These are phyloP conservation scores for Phytophthora ohioensis DNA, from an alignment of 352 stramenopile species.

Conservation along the genomic window DNA sequence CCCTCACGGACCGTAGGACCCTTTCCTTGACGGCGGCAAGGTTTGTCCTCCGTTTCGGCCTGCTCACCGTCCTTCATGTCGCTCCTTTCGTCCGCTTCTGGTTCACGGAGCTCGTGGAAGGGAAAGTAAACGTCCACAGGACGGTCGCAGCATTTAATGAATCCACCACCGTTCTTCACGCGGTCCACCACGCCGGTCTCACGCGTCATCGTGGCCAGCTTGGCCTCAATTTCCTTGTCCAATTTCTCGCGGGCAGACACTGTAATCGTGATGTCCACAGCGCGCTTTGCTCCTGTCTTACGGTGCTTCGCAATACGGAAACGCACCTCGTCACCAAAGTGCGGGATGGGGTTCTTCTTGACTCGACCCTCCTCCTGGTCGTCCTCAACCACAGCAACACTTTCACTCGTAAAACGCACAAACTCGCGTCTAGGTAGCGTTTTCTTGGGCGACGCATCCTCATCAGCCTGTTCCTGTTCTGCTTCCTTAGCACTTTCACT, in stretches of 20 bases:
- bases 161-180: slow-evolving; percentile 70
- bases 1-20: slow-evolving; percentile 54
- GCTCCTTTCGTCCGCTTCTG: slow-evolving; percentile 33
- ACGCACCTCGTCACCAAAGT: slow-evolving; percentile 74
- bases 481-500: not conserved
- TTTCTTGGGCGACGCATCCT: slow-evolving; percentile 21
- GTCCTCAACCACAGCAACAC: slow-evolving; percentile 30
- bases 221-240: slow-evolving; percentile 75
- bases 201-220: slow-evolving; percentile 61
- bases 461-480: slow-evolving; percentile 17
- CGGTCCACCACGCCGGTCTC: slow-evolving; percentile 68
- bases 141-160: slow-evolving; percentile 78
- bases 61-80: slow-evolving; percentile 31
- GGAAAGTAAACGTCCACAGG: slow-evolving; percentile 78
- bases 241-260: slow-evolving; percentile 68
- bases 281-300: slow-evolving; percentile 70
- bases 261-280: slow-evolving; percentile 70
- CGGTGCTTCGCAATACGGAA: slow-evolving; percentile 81
- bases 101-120: slow-evolving; percentile 69
- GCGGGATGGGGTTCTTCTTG: slow-evolving; percentile 40
- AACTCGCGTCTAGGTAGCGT: slow-evolving; percentile 39
- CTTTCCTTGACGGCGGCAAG: slow-evolving; percentile 26
- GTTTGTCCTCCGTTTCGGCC: slow-evolving; percentile 11
- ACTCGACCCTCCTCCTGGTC: slow-evolving; percentile 30
- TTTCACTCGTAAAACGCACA: slow-evolving; percentile 70